Evolutionary conservation across 306 rosid genomes (phyloP).

Genomic region (Glycine soja): DNA sequence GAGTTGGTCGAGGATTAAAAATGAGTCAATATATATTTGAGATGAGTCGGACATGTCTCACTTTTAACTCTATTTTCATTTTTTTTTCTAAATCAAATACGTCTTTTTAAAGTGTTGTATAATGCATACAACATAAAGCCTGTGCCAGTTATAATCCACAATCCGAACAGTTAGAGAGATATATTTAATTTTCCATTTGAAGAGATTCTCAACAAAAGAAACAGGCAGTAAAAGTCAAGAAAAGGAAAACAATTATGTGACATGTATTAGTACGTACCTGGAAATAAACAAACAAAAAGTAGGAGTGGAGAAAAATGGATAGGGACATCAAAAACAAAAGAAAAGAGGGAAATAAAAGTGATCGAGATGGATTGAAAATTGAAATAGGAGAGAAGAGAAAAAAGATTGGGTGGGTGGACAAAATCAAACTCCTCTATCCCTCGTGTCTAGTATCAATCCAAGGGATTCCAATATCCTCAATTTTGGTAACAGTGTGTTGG

Average conservation of each 20-base stretch:
- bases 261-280: neutral
- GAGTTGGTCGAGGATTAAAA: too few relatives aligned
- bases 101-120: neutral
- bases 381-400: conserved; percentile 2
- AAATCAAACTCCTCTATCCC: conserved; percentile 40
- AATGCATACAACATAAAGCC: neutral
- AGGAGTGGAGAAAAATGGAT: neutral
- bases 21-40: too few relatives aligned
- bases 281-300: conserved; percentile 27
- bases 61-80: too few relatives aligned
- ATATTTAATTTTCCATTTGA: neutral
- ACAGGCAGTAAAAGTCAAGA: neutral
- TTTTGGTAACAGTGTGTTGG: conserved; percentile 44
- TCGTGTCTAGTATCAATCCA: conserved; percentile 15
- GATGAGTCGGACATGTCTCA: too few relatives aligned
- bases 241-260: conserved; percentile 21
- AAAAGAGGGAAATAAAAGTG: conserved; percentile 38
- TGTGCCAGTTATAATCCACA: conserved; percentile 29
- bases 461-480: conserved; percentile 41
- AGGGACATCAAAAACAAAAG: neutral
- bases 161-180: conserved; percentile 25
- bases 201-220: conserved; percentile 15
- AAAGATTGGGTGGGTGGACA: conserved; percentile 46
- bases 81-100: too few relatives aligned
- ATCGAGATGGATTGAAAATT: conserved; percentile 12